Conservation (phyloP, 495 filamentous ascomycete genomes). For the Lichina pygmaea region DNA sequence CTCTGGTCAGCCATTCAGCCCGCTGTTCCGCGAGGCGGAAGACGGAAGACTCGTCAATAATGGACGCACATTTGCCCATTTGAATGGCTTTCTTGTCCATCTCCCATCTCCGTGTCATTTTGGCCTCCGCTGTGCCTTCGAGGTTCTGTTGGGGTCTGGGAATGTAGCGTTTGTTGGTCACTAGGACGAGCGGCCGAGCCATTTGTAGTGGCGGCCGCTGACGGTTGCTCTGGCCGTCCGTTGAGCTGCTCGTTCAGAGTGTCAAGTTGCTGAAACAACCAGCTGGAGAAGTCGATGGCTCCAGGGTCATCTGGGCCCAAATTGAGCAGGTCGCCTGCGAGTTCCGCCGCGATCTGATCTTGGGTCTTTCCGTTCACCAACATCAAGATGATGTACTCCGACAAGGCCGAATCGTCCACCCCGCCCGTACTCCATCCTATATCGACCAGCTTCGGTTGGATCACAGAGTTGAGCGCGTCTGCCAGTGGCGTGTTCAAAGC, state of each 20-base stretch:
- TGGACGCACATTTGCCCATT: slow-evolving; percentile 33
- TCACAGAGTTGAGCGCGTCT: slow-evolving; percentile 46
- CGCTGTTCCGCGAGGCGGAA: not conserved
- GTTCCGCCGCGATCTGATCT: slow-evolving; percentile 65
- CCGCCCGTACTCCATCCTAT: slow-evolving; percentile 69
- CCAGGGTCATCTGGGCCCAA: slow-evolving; percentile 61
- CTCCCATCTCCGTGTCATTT: slow-evolving; percentile 49
- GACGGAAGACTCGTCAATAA: not conserved
- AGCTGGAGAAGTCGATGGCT: slow-evolving; percentile 59
- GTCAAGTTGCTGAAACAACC: slow-evolving; percentile 72
- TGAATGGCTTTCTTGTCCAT: slow-evolving; percentile 16
- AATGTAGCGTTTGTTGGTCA: not conserved
- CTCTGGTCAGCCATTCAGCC: not conserved
- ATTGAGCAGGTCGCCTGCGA: slow-evolving; percentile 66
- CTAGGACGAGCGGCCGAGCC: not conserved
- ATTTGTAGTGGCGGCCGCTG: not conserved
- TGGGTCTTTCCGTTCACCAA: slow-evolving; percentile 81
- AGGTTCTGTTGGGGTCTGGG: not conserved
- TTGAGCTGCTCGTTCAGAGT: slow-evolving; percentile 35
- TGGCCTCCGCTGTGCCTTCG: not conserved
- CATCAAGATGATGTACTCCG: slow-evolving; percentile 94
- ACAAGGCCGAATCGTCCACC: slow-evolving; percentile 56
- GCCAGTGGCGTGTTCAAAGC: slow-evolving; percentile 51
- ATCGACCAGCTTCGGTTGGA: slow-evolving; percentile 87
- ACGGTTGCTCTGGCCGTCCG: slow-evolving; percentile 9